Evolutionary conservation across 805 yeast species (phyloP).

Genomic region (Kodamaea fukazawae): DNA sequence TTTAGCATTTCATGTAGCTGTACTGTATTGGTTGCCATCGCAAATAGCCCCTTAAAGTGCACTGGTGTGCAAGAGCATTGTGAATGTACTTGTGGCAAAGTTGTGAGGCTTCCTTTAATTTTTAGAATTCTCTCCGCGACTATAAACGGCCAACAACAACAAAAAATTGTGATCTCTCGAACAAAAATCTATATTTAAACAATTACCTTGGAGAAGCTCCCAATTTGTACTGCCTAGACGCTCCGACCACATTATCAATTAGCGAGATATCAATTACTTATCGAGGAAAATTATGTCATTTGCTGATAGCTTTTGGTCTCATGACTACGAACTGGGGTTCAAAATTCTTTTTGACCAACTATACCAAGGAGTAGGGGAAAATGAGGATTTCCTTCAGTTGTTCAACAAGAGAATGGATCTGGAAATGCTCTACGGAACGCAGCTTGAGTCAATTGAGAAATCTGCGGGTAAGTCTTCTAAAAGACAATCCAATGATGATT

Average conservation of each 20-base stretch:
- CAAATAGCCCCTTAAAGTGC: too few species aligned
- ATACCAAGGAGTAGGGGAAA: conserved; percentile 64
- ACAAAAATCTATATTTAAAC: too few species aligned
- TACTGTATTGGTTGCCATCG: too few species aligned
- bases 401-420: conserved; percentile 70
- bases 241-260: neutral
- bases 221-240: neutral
- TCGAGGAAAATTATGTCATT: conserved; percentile 58
- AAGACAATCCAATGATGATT: conserved; percentile 44
- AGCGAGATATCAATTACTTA: too few species aligned
- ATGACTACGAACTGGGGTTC: conserved; percentile 57
- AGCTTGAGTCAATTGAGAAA: conserved; percentile 43
- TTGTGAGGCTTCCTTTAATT: too few species aligned
- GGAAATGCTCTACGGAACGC: conserved; percentile 64
- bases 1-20: too few species aligned
- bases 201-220: too few species aligned
- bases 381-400: conserved; percentile 62
- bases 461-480: conserved; percentile 42
- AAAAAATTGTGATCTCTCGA: too few species aligned
- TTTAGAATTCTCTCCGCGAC: too few species aligned
- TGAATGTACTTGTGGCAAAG: too few species aligned
- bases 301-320: conserved; percentile 76
- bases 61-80: too few species aligned
- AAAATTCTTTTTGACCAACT: conserved; percentile 51
- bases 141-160: too few species aligned